These are phyloP conservation scores for Phialophora verrucosa DNA, from an alignment of 2,329 filamentous ascomycete genomes.

Conservation along the genomic window DNA sequence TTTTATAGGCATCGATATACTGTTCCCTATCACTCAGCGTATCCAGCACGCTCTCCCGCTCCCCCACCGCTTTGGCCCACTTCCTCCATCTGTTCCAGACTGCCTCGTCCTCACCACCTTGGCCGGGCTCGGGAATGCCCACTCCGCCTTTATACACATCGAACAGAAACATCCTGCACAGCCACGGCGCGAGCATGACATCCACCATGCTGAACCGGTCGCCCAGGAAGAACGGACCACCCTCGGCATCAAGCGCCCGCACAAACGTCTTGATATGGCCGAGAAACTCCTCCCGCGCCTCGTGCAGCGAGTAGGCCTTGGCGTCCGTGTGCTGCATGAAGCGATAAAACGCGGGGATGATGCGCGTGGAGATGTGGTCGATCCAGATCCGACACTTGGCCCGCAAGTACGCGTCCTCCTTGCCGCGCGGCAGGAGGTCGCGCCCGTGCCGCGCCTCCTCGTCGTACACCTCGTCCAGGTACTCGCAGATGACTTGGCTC, in stretches of 20 bases:
- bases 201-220: conserved; percentile 70
- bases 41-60: conserved; percentile 66
- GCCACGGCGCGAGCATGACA: conserved; percentile 74
- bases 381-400: conserved; percentile 74
- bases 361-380: conserved; percentile 70
- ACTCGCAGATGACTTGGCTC: conserved; percentile 74
- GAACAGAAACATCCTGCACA: conserved; percentile 72
- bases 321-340: conserved; percentile 57
- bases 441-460: conserved; percentile 50
- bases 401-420: conserved; percentile 65
- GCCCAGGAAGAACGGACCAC: conserved; percentile 71
- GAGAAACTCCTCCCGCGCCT: conserved; percentile 65
- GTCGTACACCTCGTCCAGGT: conserved; percentile 73
- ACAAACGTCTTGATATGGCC: conserved; percentile 65
- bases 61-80: conserved; percentile 67
- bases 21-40: conserved; percentile 71
- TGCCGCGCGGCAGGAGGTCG: conserved; percentile 59
- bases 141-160: conserved; percentile 72
- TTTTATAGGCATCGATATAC: conserved; percentile 71
- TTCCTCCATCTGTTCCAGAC: conserved; percentile 69
- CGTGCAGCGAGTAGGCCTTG: conserved; percentile 53
- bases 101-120: conserved; percentile 59
- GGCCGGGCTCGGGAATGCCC: conserved; percentile 56
- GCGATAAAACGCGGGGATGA: conserved; percentile 73
- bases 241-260: conserved; percentile 63